These are phyloP conservation scores for Salix caprea DNA, from an alignment of 345 rosid species.

Conservation along the genomic window DNA sequence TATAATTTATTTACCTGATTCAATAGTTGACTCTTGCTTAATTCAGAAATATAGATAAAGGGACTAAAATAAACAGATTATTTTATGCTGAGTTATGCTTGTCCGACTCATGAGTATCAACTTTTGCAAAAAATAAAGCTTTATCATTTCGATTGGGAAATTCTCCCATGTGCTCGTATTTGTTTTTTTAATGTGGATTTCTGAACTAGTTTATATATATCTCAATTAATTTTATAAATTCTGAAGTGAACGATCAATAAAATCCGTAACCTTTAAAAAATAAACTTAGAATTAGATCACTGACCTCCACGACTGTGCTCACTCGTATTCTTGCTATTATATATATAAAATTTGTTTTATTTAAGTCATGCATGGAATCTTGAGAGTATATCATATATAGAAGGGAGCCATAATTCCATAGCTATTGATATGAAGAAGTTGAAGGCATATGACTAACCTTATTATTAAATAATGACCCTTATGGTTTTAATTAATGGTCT, in stretches of 20 bases:
- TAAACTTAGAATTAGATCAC: no score
- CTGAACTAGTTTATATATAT: fast-evolving
- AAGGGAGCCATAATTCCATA: no score
- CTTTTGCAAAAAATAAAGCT: background rate
- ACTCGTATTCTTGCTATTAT: no score
- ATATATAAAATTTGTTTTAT: no score
- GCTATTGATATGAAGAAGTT: background rate
- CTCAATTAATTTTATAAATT: no score
- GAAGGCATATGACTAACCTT: background rate
- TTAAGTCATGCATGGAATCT: background rate
- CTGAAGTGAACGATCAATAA: no score
- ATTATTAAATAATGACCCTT: no score
- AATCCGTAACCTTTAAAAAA: no score
- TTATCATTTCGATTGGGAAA: no score
- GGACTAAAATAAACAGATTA: background rate
- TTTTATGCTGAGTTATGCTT: background rate
- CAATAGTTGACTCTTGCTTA: background rate
- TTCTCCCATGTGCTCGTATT: background rate
- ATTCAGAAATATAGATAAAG: background rate
- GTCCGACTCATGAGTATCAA: background rate
- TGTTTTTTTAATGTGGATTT: fast-evolving
- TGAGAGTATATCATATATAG: background rate
- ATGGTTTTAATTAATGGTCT: no score
- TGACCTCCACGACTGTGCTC: no score
- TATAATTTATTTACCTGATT: background rate